phyloP scores from a whole-genome alignment of 805 yeast genomes.

The Candida sonorensis region DNA sequence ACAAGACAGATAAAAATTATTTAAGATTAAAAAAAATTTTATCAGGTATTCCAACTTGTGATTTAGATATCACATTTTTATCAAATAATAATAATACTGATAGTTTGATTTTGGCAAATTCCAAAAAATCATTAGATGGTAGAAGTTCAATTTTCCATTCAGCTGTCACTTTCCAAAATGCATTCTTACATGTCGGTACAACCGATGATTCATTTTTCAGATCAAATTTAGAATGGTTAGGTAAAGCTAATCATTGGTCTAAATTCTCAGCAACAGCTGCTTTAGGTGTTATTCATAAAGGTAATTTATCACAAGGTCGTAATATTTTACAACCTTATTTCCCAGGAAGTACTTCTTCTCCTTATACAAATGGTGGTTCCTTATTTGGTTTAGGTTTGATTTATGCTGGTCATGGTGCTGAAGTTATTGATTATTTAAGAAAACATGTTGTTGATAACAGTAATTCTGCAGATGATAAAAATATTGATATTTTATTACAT shows the following conservation, averaged over 20 bases:
- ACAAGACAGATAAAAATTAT: constrained; percentile 22
- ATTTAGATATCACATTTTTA: constrained; percentile 81
- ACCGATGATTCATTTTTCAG: constrained; percentile 91
- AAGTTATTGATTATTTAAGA: constrained; percentile 72
- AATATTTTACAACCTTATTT: constrained; percentile 83
- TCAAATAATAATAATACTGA: constrained; percentile 86
- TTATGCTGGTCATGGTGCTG: constrained; percentile 94
- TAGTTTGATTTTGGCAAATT: constrained; percentile 67
- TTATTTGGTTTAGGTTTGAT: constrained; percentile 88
- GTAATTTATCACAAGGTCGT: constrained; percentile 87
- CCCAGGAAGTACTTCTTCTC: constrained; percentile 73
- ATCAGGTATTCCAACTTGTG: constrained; percentile 92
- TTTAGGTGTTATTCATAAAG: constrained; percentile 92
- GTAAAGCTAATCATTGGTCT: constrained; percentile 98
- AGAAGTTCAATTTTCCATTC: constrained; percentile 92
- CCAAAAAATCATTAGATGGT: constrained; percentile 80
- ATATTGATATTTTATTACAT: constrained; percentile 78
- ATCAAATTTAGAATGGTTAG: constrained; percentile 89
- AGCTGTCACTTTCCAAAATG: constrained; percentile 91
- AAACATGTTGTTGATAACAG: constrained; percentile 59
- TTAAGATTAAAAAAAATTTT: constrained; percentile 59
- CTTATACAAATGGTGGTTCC: constrained; percentile 94
- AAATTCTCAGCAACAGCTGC: constrained; percentile 98
- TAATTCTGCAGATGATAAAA: constrained; percentile 34
- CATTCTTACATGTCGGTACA: constrained; percentile 93